These are phyloP conservation scores for Penicillium coffeae DNA, from an alignment of 495 filamentous ascomycete genomes.

Conservation along the genomic window DNA sequence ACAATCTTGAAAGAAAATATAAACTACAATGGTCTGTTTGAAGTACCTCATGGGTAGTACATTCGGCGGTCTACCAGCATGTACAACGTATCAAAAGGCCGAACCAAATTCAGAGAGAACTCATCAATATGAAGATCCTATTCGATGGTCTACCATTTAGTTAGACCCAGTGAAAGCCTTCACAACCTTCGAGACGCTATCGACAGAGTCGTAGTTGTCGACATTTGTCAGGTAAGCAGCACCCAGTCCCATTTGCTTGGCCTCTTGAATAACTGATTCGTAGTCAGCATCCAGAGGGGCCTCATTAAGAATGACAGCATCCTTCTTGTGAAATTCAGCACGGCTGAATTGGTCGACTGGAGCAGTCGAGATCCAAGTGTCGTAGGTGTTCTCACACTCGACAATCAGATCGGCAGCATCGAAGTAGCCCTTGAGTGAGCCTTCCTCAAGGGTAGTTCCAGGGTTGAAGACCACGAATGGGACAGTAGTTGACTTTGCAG, in stretches of 20 bases:
- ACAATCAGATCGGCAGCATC: slow-evolving; percentile 18
- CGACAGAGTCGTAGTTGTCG: slow-evolving; percentile 12
- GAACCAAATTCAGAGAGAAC: slow-evolving; percentile 10
- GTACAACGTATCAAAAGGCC: not conserved
- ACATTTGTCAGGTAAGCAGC: slow-evolving; percentile 18
- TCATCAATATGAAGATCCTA: not conserved
- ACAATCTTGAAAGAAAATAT: no score
- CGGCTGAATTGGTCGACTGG: slow-evolving; percentile 9
- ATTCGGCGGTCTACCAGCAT: no score
- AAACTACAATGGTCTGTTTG: no score
- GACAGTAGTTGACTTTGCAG: slow-evolving; percentile 15
- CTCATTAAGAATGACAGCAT: slow-evolving; percentile 18
- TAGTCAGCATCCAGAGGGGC: slow-evolving; percentile 10
- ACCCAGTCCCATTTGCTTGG: slow-evolving; percentile 17
- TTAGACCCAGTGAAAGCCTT: slow-evolving; percentile 2
- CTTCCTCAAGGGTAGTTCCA: slow-evolving; percentile 10
- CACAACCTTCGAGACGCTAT: slow-evolving; percentile 12
- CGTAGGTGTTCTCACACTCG: slow-evolving; percentile 21
- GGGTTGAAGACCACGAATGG: slow-evolving; percentile 20
- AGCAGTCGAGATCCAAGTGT: slow-evolving; percentile 6
- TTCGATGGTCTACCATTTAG: not conserved
- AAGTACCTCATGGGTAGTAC: no score
- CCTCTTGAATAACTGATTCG: slow-evolving; percentile 9
- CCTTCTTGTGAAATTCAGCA: slow-evolving; percentile 7
- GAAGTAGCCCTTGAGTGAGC: slow-evolving; percentile 12